Percentiles rank a stretch among this genome's conserved stretches.
These are phyloP conservation scores for Syncephalastrum contaminatum DNA, from an alignment of 371 early-diverging fungal genomes.

Conservation along the genomic window DNA sequence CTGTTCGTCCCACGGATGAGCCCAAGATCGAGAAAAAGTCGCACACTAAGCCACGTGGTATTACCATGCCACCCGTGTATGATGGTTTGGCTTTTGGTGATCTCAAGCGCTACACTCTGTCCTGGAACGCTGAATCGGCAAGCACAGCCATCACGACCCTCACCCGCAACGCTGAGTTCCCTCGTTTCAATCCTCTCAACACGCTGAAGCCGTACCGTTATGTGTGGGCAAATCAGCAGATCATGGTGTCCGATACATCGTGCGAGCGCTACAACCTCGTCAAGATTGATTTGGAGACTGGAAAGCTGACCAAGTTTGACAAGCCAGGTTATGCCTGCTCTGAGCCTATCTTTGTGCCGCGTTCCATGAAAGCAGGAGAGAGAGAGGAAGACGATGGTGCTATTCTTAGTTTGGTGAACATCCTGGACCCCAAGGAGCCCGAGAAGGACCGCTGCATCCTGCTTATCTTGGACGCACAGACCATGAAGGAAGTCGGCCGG, in stretches of 20 bases:
- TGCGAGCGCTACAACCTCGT: conserved; percentile 24
- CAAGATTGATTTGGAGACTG: conserved; percentile 42
- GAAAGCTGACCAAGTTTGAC: conserved; percentile 8
- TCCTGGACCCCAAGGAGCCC: conserved; percentile 23
- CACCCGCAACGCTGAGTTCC: conserved; percentile 50
- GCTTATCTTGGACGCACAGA: conserved; percentile 52
- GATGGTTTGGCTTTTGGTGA: conserved; percentile 25
- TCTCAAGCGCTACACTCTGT: conserved; percentile 23
- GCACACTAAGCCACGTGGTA: conserved; percentile 16
- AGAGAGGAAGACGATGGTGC: conserved; percentile 64
- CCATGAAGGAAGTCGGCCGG: conserved; percentile 52
- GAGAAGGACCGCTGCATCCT: conserved; percentile 44
- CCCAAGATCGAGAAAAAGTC: background rate
- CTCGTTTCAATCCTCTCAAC: conserved; percentile 19
- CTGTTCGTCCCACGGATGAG: conserved; percentile 9
- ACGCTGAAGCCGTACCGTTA: conserved; percentile 34
- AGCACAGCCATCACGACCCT: conserved; percentile 15
- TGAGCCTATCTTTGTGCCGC: conserved; percentile 66
- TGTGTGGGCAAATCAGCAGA: conserved; percentile 46
- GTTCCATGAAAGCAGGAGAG: conserved; percentile 26
- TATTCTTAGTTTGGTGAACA: conserved; percentile 49
- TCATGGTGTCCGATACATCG: no score
- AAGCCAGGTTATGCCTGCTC: conserved; percentile 48
- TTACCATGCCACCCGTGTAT: conserved; percentile 9
- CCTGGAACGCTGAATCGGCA: conserved; percentile 11